Evolutionary conservation across 164 flowering plant genomes (phyloP), one percentile per base, ranked within the genome.

Genomic region (Buxus sempervirens): DNA sequence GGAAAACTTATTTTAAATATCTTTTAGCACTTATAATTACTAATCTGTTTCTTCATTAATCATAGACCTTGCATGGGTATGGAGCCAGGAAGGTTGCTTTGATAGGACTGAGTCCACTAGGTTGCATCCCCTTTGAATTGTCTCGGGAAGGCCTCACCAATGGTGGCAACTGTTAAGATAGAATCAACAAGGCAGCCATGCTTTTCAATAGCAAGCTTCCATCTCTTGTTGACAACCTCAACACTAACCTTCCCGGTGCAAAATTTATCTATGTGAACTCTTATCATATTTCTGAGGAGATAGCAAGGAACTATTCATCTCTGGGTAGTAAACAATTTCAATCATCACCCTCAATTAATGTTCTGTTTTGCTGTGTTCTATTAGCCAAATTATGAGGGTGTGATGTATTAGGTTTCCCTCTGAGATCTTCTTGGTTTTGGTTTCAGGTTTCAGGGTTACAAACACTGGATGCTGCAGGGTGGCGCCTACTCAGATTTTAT

Each of bases 41-140:
- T n/a, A n/a, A n/a, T n/a, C n/a, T n/a, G n/a, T n/a, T n/a, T n/a
- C n/a, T 28, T 68, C 27, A 0, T 25, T 16, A 21, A n/a, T 60
- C 24, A 1, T 61, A 86, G 91, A 65, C 58, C 13, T 64, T 87
- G 76, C 82, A 87, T 75, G 62, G 76, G 58, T 65, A 70, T 54
- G 93, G 93, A 23, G 90, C 88, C 22, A 81, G 89, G 74, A 88
- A 85, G 72, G 61, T 88, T 18, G 89, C 58, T 14, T 41, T 88
- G 73, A 73, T 85, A 22, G 90, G 88, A 60, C 45, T 88, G 0
- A 89, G 88, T 0, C 78, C 66, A n/a, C 67, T 86, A 4, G 93
- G 90, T 0, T 86, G 88, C 73, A 78, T 79, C 63, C 93, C 90
- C 12, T 76, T 62, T 49, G 83, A 72, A 64, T 26, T 85, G 38